phyloP scores from a whole-genome alignment of 305 asterid species.

The Fraxinus sp. region DNA sequence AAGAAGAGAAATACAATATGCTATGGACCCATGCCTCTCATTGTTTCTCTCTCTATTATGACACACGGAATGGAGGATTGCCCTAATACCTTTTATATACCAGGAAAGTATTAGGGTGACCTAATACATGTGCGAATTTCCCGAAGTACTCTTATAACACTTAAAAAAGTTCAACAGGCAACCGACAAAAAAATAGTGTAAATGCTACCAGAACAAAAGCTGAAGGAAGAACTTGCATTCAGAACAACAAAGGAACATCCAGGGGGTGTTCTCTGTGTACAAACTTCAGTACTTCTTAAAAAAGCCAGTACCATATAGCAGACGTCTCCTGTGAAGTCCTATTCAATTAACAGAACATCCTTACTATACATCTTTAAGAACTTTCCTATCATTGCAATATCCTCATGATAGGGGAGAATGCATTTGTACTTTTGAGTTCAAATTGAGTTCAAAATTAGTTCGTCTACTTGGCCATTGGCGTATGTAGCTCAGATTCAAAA shows the following conservation, averaged over 20 bases:
- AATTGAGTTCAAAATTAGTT: not conserved
- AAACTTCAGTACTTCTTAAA: not conserved
- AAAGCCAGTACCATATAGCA: not conserved
- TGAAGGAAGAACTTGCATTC: not conserved
- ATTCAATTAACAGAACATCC: not conserved
- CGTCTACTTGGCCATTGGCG: not conserved
- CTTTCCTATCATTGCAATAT: not conserved
- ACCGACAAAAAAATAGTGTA: not conserved
- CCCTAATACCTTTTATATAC: not conserved
- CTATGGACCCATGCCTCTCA: not conserved
- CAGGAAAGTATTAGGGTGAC: not conserved
- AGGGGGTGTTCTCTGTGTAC: not conserved
- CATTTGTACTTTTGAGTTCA: not conserved
- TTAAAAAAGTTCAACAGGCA: not conserved
- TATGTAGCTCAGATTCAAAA: not conserved
- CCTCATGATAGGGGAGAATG: not conserved
- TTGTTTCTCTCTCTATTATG: not conserved
- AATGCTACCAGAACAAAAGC: not conserved
- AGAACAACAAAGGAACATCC: constrained; percentile 3
- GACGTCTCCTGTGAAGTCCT: not conserved
- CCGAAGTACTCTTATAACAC: not conserved
- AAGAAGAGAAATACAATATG: not conserved
- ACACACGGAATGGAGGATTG: not conserved
- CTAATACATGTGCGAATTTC: not conserved
- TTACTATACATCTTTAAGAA: not conserved